Conservation (phyloP, 441 rosid species). For the Manihot esculenta region DNA sequence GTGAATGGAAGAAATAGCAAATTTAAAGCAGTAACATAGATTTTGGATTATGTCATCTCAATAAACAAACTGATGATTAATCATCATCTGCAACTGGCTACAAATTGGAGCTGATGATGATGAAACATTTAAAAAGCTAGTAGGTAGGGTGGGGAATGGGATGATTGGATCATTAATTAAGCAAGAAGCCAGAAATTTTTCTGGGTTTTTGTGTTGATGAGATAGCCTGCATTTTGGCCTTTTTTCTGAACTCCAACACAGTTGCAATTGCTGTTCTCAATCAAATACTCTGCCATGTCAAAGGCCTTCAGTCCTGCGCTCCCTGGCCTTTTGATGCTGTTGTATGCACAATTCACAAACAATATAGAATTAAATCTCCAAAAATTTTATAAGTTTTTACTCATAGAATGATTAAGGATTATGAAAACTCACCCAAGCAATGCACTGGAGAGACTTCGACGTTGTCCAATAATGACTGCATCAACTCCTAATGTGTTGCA, state of each 20-base stretch:
- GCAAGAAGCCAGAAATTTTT: conserved; percentile 94
- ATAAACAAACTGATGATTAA: neutral
- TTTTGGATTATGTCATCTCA: neutral
- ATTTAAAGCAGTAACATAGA: conserved; percentile 5
- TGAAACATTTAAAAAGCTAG: neutral
- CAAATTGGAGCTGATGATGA: neutral
- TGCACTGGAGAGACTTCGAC: conserved; percentile 60
- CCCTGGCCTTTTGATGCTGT: conserved; percentile 41
- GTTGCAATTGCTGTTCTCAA: conserved; percentile 72
- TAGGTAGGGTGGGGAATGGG: no score
- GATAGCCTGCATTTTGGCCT: conserved; percentile 83
- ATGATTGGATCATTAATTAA: no score
- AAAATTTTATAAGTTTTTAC: no score
- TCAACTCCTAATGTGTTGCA: conserved; percentile 50
- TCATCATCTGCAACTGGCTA: neutral
- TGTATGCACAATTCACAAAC: neutral
- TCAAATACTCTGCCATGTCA: conserved; percentile 80
- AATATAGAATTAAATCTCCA: no score
- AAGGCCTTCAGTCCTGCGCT: conserved; percentile 54
- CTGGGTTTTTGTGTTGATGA: conserved; percentile 79
- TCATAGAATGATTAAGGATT: no score
- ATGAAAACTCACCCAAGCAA: conserved; percentile 53
- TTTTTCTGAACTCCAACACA: conserved; percentile 84
- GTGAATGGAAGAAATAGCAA: neutral
- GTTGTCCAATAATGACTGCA: conserved; percentile 72